Percentiles rank a stretch among this genome's conserved stretches.
phyloP scores from a whole-genome alignment of 305 asterid genomes.

The Solanum hybrid region DNA sequence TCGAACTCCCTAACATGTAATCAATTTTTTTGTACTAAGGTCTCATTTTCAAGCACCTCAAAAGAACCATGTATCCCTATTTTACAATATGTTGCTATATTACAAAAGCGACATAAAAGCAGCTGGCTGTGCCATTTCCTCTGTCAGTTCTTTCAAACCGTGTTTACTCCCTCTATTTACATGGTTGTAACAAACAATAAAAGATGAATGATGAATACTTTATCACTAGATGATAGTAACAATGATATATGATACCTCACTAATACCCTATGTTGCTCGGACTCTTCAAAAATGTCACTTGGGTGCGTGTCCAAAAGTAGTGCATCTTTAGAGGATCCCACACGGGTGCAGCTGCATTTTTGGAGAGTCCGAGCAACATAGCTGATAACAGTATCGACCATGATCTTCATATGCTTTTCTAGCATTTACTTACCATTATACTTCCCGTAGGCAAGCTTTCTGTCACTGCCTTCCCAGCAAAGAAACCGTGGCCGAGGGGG shows the following conservation, averaged over 20 bases:
- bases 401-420: background rate
- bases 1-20: background rate
- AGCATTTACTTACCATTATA: slow-evolving; percentile 19
- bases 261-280: background rate
- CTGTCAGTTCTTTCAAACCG: background rate
- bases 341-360: background rate
- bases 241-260: background rate
- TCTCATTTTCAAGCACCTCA: background rate
- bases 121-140: background rate
- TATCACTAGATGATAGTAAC: background rate
- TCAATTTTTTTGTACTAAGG: background rate
- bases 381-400: background rate
- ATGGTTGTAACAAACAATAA: background rate
- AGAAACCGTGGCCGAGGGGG: slow-evolving; percentile 47
- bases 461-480: slow-evolving; percentile 37
- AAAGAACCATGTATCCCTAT: background rate
- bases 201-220: background rate
- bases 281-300: background rate
- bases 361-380: background rate
- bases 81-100: background rate
- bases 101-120: background rate
- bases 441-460: slow-evolving; percentile 34
- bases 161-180: background rate
- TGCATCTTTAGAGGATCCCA: background rate
- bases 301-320: background rate